Percentiles rank a stretch among this genome's conserved stretches.
These are phyloP conservation scores for Suhomyces sp. DNA, from an alignment of 805 yeast species.

Conservation along the genomic window DNA sequence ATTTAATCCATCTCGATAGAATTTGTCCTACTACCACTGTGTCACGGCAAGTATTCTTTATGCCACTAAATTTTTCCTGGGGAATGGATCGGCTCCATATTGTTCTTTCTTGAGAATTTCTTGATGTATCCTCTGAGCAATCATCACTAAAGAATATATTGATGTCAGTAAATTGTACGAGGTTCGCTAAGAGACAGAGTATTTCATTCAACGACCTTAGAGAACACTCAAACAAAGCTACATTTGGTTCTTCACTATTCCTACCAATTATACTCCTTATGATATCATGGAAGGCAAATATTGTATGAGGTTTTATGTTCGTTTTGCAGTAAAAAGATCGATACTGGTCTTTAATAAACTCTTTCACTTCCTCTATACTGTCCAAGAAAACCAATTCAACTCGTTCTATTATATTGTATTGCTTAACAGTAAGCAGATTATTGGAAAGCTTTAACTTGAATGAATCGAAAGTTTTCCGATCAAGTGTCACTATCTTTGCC, in stretches of 20 bases:
- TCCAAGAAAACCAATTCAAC: neutral
- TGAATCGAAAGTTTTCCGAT: neutral
- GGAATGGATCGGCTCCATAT: neutral
- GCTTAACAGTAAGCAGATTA: neutral
- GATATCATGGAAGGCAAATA: neutral
- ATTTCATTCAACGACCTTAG: neutral
- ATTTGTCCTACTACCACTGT: constrained; percentile 7
- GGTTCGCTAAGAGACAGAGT: neutral
- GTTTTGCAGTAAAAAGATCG: neutral
- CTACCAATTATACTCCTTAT: neutral
- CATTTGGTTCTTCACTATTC: neutral
- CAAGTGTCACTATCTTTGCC: neutral
- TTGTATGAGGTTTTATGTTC: neutral
- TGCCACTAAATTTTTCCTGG: neutral
- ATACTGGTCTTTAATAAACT: neutral
- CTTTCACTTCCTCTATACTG: neutral
- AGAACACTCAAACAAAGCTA: neutral
- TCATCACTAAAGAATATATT: neutral
- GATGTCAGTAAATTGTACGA: neutral
- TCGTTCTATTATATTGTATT: neutral
- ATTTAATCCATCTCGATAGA: constrained; percentile 14
- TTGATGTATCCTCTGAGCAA: neutral
- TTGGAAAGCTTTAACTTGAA: neutral
- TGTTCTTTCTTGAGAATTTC: neutral
- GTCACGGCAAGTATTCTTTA: neutral